These are phyloP conservation scores for Rhizopogon salebrosus DNA, from an alignment of 768 basidiomycete genomes.

Conservation along the genomic window DNA sequence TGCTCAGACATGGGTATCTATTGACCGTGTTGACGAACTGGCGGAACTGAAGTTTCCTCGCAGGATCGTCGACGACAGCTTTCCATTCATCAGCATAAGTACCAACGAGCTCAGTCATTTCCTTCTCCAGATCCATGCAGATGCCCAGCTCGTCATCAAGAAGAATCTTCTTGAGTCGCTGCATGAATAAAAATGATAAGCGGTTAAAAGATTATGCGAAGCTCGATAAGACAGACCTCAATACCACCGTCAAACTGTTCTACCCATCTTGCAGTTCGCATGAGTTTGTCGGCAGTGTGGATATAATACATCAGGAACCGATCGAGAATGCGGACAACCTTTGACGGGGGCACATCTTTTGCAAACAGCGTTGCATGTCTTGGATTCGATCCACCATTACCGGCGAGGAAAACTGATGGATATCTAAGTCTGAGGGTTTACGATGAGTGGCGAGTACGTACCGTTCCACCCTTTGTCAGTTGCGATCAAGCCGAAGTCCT, in stretches of 20 bases:
- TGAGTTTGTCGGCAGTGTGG: constrained; percentile 63
- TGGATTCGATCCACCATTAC: constrained; percentile 63
- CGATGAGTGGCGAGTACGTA: constrained; percentile 13
- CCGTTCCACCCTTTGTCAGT: constrained; percentile 79
- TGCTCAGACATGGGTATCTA: background rate
- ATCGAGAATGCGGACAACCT: constrained; percentile 58
- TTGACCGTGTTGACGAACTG: constrained; percentile 63
- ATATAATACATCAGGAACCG: constrained; percentile 68
- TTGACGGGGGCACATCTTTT: constrained; percentile 60
- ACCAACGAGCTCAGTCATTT: constrained; percentile 61
- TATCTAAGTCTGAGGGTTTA: background rate
- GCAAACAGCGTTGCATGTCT: constrained; percentile 64
- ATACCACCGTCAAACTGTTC: constrained; percentile 67
- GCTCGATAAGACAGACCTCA: constrained; percentile 33
- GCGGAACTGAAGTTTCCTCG: constrained; percentile 43
- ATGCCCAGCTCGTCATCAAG: constrained; percentile 71
- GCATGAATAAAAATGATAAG: background rate
- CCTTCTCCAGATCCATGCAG: constrained; percentile 58
- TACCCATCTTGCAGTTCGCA: constrained; percentile 71
- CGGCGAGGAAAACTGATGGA: constrained; percentile 52
- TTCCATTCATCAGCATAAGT: constrained; percentile 72
- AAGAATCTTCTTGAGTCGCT: constrained; percentile 60
- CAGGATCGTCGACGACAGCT: constrained; percentile 51
- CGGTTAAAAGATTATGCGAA: background rate
- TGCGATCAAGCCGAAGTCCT: constrained; percentile 74